These are phyloP conservation scores for Cardamine resedifolia DNA, from an alignment of 345 rosid species.

Conservation along the genomic window DNA sequence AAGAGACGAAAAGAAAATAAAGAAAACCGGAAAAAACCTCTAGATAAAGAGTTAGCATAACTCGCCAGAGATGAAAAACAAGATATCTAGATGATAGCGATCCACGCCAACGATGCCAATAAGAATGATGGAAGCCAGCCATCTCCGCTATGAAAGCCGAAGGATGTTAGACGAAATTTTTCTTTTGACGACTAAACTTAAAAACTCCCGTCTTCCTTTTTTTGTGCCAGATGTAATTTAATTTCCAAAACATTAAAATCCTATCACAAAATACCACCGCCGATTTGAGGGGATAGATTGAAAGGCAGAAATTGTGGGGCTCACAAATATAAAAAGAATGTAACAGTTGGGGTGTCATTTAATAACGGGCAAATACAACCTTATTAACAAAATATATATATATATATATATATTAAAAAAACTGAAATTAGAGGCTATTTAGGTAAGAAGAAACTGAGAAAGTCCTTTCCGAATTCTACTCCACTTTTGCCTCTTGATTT, in stretches of 20 bases:
- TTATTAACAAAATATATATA: neutral
- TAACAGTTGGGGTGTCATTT: conserved; percentile 15
- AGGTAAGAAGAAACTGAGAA: conserved; percentile 30
- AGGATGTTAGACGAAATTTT: no score
- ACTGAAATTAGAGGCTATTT: conserved; percentile 3
- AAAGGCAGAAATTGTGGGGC: conserved; percentile 11
- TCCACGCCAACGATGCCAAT: no score
- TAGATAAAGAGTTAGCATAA: no score
- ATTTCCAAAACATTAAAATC: neutral
- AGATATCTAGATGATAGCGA: no score
- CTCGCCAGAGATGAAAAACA: no score
- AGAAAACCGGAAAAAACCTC: no score
- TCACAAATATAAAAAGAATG: conserved; percentile 20
- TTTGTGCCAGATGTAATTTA: neutral
- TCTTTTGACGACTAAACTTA: no score
- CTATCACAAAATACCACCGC: conserved; percentile 7
- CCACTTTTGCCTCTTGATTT: conserved; percentile 30
- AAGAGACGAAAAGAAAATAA: no score
- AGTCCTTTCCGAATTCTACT: conserved; percentile 32
- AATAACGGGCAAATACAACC: conserved; percentile 14
- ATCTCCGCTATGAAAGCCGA: no score
- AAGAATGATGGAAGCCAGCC: no score
- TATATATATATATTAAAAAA: neutral
- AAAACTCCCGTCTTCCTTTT: no score
- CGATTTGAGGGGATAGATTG: conserved; percentile 8